Evolutionary conservation across 2,329 filamentous ascomycete species (phyloP), one percentile per base, ranked within the genome.

Genomic region (Macroventuria anomochaeta): DNA sequence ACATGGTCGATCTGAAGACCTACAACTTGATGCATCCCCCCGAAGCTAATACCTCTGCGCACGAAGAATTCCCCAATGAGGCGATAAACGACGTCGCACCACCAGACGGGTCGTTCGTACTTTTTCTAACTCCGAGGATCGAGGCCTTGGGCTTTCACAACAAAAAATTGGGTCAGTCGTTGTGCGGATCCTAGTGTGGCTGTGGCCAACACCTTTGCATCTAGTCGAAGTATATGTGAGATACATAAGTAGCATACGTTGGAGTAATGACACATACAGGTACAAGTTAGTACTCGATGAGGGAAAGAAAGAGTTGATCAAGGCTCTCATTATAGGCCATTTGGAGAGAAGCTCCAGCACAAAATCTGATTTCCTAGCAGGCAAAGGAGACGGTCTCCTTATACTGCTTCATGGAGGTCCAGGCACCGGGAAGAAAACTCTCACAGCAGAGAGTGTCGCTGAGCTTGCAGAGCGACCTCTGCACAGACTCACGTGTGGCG

Each of bases 241-340:
- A 7, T 10, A 11, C 10, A 41, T 41, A 1, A 5, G 31, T 2
- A 21, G 31, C 2, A 79, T 82, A 52, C 61, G 62, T 1, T 57
- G 54, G 54, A 20, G 53, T 15, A 57, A 53, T 20, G 7, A 31
- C 1, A 36, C 34, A 1, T 53, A 53, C 28, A 37, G 47, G 2
- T 7, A 51, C 21, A 13, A 36, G 2, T 26, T 83, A 1, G 77
- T 81, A 15, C 62, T 81, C 8, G 76, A 77, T 0, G 57, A 68
- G 13, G 71, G 74, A 13, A 76, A 80, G 51, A 82, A 83, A 54
- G 69, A 79, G 18, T 64, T 82, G 18, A 77, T 83, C 37, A 71
- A 79, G 11, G 77, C 77, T 2, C 26, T 57, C 1, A 44, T 57
- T 5, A 46, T 23, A 2, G 34, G 40, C 4, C 52, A 55, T 17